A percentile compares a stretch with the other conserved stretches of the same genome.
Conservation (phyloP, 768 basidiomycete genomes). For the Xanthoconium purpureum region DNA sequence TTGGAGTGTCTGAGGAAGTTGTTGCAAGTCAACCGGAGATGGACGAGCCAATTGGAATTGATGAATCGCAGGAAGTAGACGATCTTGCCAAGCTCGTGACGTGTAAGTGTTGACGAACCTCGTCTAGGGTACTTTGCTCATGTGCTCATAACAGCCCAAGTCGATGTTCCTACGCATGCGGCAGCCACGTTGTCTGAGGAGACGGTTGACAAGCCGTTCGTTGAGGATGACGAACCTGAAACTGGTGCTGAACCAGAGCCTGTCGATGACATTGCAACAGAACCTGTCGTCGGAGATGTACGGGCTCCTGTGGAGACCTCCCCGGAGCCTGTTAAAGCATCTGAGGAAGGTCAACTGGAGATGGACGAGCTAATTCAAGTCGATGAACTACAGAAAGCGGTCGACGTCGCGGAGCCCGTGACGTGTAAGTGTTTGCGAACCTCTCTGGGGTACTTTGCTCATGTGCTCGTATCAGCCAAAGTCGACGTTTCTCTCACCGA, state of each 20-base stretch:
- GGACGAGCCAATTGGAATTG: not conserved
- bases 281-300: not conserved
- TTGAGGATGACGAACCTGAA: not conserved
- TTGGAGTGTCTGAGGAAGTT: not conserved
- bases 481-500: not conserved
- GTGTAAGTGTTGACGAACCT: conserved; percentile 10
- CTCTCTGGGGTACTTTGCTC: not conserved
- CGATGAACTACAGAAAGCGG: not conserved
- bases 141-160: not conserved
- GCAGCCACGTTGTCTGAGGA: not conserved
- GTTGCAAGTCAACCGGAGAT: not conserved
- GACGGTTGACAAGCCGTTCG: not conserved
- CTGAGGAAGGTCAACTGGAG: not conserved
- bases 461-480: not conserved
- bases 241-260: not conserved
- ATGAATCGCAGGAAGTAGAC: not conserved
- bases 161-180: not conserved
- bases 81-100: not conserved
- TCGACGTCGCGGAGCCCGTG: not conserved
- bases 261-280: not conserved
- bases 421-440: conserved; percentile 11
- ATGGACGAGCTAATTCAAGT: not conserved
- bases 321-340: not conserved
- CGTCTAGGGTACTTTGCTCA: not conserved
- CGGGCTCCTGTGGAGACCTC: not conserved